Base-by-base conservation (phyloP, 768 basidiomycete genomes). In the Mycena albidolilacea region DNA sequence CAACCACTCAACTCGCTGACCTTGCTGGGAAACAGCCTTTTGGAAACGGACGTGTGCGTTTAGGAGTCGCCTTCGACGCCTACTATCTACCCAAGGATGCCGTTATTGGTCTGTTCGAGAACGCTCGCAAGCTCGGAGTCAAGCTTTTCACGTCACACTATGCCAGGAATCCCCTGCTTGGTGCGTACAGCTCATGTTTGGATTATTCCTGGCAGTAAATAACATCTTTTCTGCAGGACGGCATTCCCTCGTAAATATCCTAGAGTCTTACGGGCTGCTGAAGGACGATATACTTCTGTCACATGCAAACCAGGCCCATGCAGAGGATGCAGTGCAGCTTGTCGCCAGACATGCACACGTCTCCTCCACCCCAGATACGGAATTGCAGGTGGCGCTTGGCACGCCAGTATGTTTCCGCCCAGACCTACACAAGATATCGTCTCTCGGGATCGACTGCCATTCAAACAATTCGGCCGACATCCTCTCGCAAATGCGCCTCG, bases 361-460 rank as follows among this genome's bases (percentile, higher is more conserved):
- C 23, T 68, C 74, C 7, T 21, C 70, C n/a, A 75, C 74, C 0
- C 74, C 74, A 1, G 67, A 65, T 21, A 69, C 74, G 8, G 74
- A 75, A 44, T 57, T 75, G 23, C 74, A 75, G 52, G 61, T 66
- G 70, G 74, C 60, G 15, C 52, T 7, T 39, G 73, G 73, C 21
- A 14, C 39, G 8, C 74, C 74, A 12, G 74, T 75, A 12, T 64
- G 62, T 30, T 75, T 75, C 58, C 70, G 68, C 35, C 39, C 64
- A 1, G 70, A 71, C 59, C 23, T 71, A 8, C 38, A 60, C 67
- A 10, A 35, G 8, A 37, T 69, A 14, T 50, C 73, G 12, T 71
- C 74, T 19, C 63, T 75, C 30, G 74, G 74, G n/a, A 35, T 75
- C 57, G 74, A 75, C 67, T 75, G 74, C 67, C 70, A 75, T 52